These are phyloP conservation scores for Nicotiana knightiana DNA, from an alignment of 257 asterid genomes.

Conservation along the genomic window DNA sequence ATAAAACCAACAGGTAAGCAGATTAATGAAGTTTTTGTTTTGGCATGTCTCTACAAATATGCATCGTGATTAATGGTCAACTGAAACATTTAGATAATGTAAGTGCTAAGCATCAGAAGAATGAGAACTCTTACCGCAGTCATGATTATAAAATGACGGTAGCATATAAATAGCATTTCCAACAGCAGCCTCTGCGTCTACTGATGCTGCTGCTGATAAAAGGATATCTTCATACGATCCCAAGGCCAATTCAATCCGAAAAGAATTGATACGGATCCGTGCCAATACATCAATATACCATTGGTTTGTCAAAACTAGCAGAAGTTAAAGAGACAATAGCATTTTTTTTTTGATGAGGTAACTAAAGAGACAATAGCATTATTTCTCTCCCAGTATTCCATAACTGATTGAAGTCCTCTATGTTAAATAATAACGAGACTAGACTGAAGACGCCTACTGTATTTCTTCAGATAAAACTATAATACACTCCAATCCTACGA, in stretches of 20 bases:
- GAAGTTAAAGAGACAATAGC: conserved; percentile 29
- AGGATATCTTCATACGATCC: conserved; percentile 70
- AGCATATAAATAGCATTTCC: conserved; percentile 83
- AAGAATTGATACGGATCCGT: conserved; percentile 80
- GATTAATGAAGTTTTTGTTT: background rate
- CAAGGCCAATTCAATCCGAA: conserved; percentile 65
- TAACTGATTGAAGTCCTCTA: background rate
- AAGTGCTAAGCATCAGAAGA: conserved; percentile 11
- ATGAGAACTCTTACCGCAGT: conserved; percentile 57
- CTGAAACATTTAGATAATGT: background rate
- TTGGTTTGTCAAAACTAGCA: conserved; percentile 69
- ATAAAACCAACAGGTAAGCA: background rate
- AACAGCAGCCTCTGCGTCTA: conserved; percentile 73
- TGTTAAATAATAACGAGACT: background rate
- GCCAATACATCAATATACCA: conserved; percentile 72
- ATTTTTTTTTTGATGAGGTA: background rate
- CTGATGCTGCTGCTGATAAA: conserved; percentile 71
- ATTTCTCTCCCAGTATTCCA: background rate
- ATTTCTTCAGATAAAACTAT: background rate
- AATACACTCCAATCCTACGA: background rate
- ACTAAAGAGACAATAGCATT: background rate
- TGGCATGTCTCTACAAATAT: background rate
- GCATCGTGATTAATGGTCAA: background rate
- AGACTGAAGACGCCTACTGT: background rate
- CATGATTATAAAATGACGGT: conserved; percentile 84